Evolutionary conservation across 306 rosid species (phyloP), one percentile per base, ranked within the genome.

Genomic region (Cyclanthera cordifolia): DNA sequence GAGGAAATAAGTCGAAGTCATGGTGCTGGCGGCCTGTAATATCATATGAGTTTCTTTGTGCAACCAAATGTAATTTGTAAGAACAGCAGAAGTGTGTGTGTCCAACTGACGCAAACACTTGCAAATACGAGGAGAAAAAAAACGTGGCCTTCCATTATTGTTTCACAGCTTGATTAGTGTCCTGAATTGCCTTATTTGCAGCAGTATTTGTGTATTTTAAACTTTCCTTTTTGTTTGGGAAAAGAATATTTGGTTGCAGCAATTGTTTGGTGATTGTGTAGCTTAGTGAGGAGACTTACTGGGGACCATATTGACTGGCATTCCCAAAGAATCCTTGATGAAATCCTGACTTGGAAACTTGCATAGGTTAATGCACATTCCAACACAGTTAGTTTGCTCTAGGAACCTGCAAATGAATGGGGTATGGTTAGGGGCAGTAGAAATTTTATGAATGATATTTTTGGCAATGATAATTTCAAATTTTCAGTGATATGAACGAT

Each of bases 281-380:
- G 68, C 21, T 51, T 20, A 69, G 53, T 51, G 56, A 55, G 17
- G 39, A 74, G 53, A 77, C 97, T 82, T 85, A 94, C 97, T 94
- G 32, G 97, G 99, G 30, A 85, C 88, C 97, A 90, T 90, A 86
- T 76, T 86, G 74, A 94, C 71, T 3, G 99, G 82, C 85, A 85
- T 54, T 53, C 99, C 96, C 17, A 90, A 57, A 51, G 96, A 75
- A 72, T 85, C 84, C 83, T 90, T 90, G 51, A 94, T 77, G 75
- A 88, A 90, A 15, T 82, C 59, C 65, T 90, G 99, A 76, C 87
- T 73, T 72, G 99, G 97, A 72, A 86, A 75, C 76, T 90, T 94
- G 76, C 99, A 94, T 46, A 90, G 89, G 79, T 90, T 94, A 45
- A 59, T 77, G 69, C 99, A 94, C 95, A 94, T 85, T 46, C 97